phyloP scores from a whole-genome alignment of 2,329 filamentous ascomycete genomes.

The Diaporthe vaccinii region DNA sequence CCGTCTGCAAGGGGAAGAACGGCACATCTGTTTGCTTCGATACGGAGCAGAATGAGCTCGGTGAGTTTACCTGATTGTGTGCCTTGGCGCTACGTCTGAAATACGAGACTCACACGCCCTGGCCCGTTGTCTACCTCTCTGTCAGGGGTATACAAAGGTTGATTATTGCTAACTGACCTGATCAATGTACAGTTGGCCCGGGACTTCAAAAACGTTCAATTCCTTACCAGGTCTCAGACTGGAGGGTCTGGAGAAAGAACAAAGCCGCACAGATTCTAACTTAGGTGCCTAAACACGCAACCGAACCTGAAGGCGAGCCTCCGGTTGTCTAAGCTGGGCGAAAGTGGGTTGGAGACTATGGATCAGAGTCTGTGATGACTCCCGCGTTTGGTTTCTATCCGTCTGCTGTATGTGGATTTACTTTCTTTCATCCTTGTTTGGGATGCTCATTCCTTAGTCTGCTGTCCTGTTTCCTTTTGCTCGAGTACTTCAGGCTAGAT shows the following conservation, averaged over 20 bases:
- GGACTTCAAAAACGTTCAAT: background rate
- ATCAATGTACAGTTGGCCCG: background rate
- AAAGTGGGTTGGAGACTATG: no score
- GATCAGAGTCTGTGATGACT: no score
- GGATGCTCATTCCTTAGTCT: no score
- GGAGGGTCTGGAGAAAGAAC: background rate
- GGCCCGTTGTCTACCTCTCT: background rate
- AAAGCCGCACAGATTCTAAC: no score
- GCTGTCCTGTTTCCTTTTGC: no score
- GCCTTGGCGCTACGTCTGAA: background rate
- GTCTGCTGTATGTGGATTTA: no score
- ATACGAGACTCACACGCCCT: background rate
- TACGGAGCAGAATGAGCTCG: background rate
- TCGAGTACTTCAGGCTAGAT: no score
- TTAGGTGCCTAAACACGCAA: background rate
- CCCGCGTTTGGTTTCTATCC: no score
- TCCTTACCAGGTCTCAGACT: background rate
- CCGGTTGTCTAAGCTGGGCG: no score
- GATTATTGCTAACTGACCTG: background rate
- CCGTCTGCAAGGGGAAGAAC: background rate
- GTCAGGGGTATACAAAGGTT: background rate
- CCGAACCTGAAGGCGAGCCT: background rate
- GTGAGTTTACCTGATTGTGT: background rate
- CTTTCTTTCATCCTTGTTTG: no score
- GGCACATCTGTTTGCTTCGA: background rate